Evolutionary conservation across 305 asterid genomes (phyloP).

Genomic region (Solanum hybrid): DNA sequence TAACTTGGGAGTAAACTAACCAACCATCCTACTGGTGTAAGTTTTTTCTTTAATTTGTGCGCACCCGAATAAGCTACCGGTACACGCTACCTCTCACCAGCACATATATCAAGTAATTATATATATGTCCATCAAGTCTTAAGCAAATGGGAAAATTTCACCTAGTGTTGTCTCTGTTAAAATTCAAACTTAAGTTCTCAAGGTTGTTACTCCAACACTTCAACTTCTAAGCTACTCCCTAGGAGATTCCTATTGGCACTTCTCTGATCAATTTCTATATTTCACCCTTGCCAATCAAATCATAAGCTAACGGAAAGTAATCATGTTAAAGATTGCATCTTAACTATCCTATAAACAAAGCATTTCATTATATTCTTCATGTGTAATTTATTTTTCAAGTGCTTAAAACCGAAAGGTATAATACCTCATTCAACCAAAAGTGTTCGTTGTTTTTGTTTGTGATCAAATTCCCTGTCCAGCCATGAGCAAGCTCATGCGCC

Average conservation of each 20-base stretch:
- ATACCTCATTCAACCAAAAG: slow-evolving; percentile 97
- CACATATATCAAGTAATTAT: background rate
- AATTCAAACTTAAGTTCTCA: background rate
- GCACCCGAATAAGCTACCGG: background rate
- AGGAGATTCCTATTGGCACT: background rate
- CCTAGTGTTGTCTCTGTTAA: background rate
- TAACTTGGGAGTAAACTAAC: background rate
- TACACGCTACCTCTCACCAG: background rate
- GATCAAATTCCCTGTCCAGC: slow-evolving; percentile 96
- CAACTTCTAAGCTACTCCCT: background rate
- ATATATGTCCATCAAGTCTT: background rate
- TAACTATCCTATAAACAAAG: background rate
- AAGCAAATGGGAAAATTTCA: background rate
- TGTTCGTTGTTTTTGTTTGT: slow-evolving; percentile 88
- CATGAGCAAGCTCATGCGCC: slow-evolving; percentile 97
- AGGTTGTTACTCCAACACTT: background rate
- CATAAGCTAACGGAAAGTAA: background rate
- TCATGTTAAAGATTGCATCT: background rate
- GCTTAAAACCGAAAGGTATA: background rate
- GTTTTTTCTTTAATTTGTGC: background rate
- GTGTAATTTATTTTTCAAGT: background rate
- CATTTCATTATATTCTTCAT: background rate
- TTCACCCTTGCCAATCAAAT: background rate
- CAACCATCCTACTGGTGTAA: background rate
- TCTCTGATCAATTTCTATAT: background rate